A percentile compares a stretch with the other conserved stretches of the same genome.
Evolutionary conservation across 2,329 filamentous ascomycete genomes (phyloP).

Genomic region (Pseudohalonectria lignicola): DNA sequence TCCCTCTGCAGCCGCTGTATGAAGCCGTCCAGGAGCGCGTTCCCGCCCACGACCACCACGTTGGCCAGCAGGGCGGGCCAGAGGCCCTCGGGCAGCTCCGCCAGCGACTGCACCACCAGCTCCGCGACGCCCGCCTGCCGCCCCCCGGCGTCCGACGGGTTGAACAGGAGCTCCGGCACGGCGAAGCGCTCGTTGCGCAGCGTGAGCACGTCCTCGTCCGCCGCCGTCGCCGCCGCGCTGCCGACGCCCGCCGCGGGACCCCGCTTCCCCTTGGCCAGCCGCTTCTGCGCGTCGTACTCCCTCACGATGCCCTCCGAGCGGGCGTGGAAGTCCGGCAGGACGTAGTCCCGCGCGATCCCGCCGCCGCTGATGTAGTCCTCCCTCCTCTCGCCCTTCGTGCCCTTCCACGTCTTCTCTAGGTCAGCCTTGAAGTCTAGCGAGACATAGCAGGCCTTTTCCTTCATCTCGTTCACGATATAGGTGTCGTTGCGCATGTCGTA

Average conservation of each 20-base stretch:
- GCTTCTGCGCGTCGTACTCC: slow-evolving; percentile 58
- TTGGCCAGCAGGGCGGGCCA: slow-evolving; percentile 81
- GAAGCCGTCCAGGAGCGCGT: slow-evolving; percentile 69
- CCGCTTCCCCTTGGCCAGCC: slow-evolving; percentile 23
- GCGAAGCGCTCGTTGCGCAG: slow-evolving; percentile 86
- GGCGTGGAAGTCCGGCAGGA: slow-evolving; percentile 69
- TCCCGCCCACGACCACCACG: slow-evolving; percentile 81
- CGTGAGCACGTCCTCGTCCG: slow-evolving; percentile 70
- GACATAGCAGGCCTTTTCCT: slow-evolving; percentile 80
- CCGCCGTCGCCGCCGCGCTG: slow-evolving; percentile 20
- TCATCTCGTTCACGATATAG: slow-evolving; percentile 91
- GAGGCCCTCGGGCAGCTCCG: slow-evolving; percentile 65
- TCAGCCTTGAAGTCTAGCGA: slow-evolving; percentile 65
- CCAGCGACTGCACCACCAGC: slow-evolving; percentile 69
- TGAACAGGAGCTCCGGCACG: slow-evolving; percentile 84
- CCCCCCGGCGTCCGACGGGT: slow-evolving; percentile 66
- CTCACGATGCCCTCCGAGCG: slow-evolving; percentile 56
- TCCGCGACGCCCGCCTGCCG: slow-evolving; percentile 73
- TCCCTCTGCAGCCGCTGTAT: slow-evolving; percentile 68
- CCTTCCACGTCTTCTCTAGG: slow-evolving; percentile 78
- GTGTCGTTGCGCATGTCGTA: slow-evolving; percentile 94
- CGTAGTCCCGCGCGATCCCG: slow-evolving; percentile 76
- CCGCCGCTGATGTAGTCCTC: slow-evolving; percentile 35
- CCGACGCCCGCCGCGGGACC: neutral
- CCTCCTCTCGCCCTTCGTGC: slow-evolving; percentile 48